Base-by-base conservation (phyloP, 352 stramenopile species). In the Thalassiosira delicatula region DNA sequence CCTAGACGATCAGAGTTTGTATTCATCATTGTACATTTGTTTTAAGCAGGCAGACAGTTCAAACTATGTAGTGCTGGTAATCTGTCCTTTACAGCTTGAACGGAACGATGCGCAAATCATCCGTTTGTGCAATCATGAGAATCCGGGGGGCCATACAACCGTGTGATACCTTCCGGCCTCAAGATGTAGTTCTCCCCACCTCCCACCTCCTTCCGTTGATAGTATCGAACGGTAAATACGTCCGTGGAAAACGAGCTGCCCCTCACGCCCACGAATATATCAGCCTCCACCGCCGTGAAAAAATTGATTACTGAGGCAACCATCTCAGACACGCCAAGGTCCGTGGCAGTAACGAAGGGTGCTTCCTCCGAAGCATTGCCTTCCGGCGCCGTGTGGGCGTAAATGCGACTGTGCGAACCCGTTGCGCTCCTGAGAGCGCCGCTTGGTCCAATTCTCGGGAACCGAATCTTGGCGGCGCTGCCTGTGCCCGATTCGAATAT, bases 231-330 rank as follows among this genome's bases (percentile, higher is more conserved):
- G 14, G 86, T 88, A 67, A 85, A 90, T 19, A 90, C 79, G 85
- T 90, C 86, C 0, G 74, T 92, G 1, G 81, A 90, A 76, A 77
- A 93, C 8, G 80, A 85, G 65, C 76, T 88, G 30, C 79, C 73
- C 7, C 54, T 70, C 0, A 92, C 86, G 23, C 88, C 88, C 42
- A 93, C 73, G 69, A 92, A 93, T n/a, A 81, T 60, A 23, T 84
- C 74, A 9, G 86, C 76, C n/a, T 81, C 60, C 0, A 87, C 66
- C 12, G 81, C 81, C 33, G 86, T 83, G 59, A 90, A 88, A 65
- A 92, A 93, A 63, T 93, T 90, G 11, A 92, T 72, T 14, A 92
- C 69, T 7, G 84, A 90, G 19, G 85, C 68, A 17, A 92, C 70
- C 17, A 92, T 44, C n/a, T 79, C 66, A 29, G 66, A 33, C 14